A percentile compares a stretch with the other conserved stretches of the same genome.
Conservation (phyloP, 2,329 filamentous ascomycete species). For the Colletotrichum sidae region DNA sequence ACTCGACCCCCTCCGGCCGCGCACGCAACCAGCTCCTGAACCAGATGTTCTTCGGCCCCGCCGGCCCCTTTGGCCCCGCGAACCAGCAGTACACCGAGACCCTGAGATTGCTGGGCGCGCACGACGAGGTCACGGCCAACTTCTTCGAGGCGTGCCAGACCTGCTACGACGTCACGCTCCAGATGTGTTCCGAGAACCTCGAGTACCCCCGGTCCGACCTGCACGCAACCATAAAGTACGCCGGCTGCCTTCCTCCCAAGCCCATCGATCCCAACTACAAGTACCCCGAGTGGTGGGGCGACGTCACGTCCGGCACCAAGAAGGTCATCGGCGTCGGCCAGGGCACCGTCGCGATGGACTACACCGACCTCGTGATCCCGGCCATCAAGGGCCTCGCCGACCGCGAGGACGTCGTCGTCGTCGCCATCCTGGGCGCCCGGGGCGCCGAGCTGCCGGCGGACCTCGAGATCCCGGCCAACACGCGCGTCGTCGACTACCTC, state of each 20-base stretch:
- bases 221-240: slow-evolving; percentile 53
- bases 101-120: slow-evolving; percentile 46
- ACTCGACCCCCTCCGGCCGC: slow-evolving; percentile 49
- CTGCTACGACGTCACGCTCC: slow-evolving; percentile 49
- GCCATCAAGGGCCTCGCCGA: slow-evolving; percentile 55
- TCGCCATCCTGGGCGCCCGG: slow-evolving; percentile 46
- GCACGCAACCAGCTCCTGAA: slow-evolving; percentile 46
- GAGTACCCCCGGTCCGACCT: slow-evolving; percentile 53
- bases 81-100: slow-evolving; percentile 41
- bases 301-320: slow-evolving; percentile 50
- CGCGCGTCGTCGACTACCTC: slow-evolving; percentile 58
- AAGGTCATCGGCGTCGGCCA: slow-evolving; percentile 60
- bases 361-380: slow-evolving; percentile 57
- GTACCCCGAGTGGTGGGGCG: slow-evolving; percentile 59
- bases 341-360: slow-evolving; percentile 56
- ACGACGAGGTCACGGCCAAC: slow-evolving; percentile 33
- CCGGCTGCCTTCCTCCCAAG: slow-evolving; percentile 53
- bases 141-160: slow-evolving; percentile 45
- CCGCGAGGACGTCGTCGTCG: slow-evolving; percentile 51
- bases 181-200: slow-evolving; percentile 52
- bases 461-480: slow-evolving; percentile 53
- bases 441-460: slow-evolving; percentile 41
- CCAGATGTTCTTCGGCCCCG: slow-evolving; percentile 38
- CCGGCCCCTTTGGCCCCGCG: slow-evolving; percentile 41
- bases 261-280: slow-evolving; percentile 43